Base-by-base conservation (phyloP, 805 yeast species). In the Ogataea paraovalis region DNA sequence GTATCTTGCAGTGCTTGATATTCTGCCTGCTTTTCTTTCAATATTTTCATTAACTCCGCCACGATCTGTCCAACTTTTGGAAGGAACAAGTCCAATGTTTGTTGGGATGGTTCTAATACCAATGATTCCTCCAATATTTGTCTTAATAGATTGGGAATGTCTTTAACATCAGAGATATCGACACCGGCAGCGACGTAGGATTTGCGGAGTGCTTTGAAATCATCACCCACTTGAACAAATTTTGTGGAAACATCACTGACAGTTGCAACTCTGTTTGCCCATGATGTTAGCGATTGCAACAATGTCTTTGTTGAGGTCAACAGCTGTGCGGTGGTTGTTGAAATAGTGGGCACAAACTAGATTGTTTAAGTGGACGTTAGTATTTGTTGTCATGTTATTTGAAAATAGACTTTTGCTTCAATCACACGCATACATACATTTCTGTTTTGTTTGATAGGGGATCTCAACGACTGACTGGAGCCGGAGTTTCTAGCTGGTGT, bases 221-320 rank as follows among this genome's bases (percentile, higher is more conserved):
- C 97, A 60, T 91, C 94, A 0, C 99, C 99, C 25, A 94, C 75
- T 54, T 81, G 84, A 14, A 94, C 99, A 64, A 89, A 94, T 3
- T 90, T 86, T 58, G 90, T 88, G 2, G 96, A 88, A 2, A 94
- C 97, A 52, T 80, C 87, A 47, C 79, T 79, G 41, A 91, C 98
- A 21, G 83, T 76, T 5, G 88, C 90, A n/a, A 78, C 74, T 20
- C 79, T 80, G 51, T 80, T 75, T 1, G 98, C 91, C 99, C 99
- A 94, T 51, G 82, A 87, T 0, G 95, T 88, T 44, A 94, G 70
- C 16, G 87, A 77, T 58, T 88, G 96, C n/a, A 94, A 71, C 12
- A 92, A 72, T 48, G 87, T 90, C 59, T 92, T 92, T 0, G 98
- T 90, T 1, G 96, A 85, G 33, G 91, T 91, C 40, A 94, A 73